phyloP scores from a whole-genome alignment of 2,329 filamentous ascomycete genomes.

The Pyrenophora graminea region DNA sequence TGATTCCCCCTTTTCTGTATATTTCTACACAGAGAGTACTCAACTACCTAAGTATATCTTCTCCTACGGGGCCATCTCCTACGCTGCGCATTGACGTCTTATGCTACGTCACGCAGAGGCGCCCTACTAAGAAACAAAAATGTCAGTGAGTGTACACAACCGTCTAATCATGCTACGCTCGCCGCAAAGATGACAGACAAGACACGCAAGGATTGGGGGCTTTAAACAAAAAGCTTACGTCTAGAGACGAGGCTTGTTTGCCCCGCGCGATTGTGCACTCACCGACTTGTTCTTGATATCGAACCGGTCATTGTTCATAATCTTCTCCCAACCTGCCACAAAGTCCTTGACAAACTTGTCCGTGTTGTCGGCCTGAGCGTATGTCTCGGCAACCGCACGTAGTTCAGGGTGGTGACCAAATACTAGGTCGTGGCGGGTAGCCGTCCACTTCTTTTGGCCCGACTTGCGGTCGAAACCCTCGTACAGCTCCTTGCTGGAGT shows the following conservation, averaged over 20 bases:
- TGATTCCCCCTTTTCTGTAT: background rate
- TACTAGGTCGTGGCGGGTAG: slow-evolving; percentile 69
- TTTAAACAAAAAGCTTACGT: background rate
- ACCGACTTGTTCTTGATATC: slow-evolving; percentile 52
- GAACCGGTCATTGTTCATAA: slow-evolving; percentile 74
- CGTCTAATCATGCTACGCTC: slow-evolving; percentile 2
- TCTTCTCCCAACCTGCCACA: slow-evolving; percentile 72
- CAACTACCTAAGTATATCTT: slow-evolving; percentile 11
- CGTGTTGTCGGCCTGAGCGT: slow-evolving; percentile 62
- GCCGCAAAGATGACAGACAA: slow-evolving; percentile 1
- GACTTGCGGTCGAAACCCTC: slow-evolving; percentile 68
- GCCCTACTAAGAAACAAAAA: slow-evolving; percentile 12
- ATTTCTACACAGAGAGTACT: background rate
- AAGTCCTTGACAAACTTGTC: slow-evolving; percentile 74
- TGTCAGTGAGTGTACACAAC: slow-evolving; percentile 17
- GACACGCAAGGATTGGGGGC: background rate
- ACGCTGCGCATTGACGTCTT: too few relatives aligned
- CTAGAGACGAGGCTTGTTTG: slow-evolving; percentile 33
- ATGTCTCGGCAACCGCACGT: slow-evolving; percentile 71
- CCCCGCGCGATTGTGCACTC: slow-evolving; percentile 34
- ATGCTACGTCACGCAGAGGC: background rate
- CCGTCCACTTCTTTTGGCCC: slow-evolving; percentile 69
- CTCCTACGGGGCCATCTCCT: background rate
- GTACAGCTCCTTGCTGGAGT: slow-evolving; percentile 59
- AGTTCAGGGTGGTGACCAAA: slow-evolving; percentile 77